phyloP scores from a whole-genome alignment of 1,139 yeast species.

The Protomyces gravidus region DNA sequence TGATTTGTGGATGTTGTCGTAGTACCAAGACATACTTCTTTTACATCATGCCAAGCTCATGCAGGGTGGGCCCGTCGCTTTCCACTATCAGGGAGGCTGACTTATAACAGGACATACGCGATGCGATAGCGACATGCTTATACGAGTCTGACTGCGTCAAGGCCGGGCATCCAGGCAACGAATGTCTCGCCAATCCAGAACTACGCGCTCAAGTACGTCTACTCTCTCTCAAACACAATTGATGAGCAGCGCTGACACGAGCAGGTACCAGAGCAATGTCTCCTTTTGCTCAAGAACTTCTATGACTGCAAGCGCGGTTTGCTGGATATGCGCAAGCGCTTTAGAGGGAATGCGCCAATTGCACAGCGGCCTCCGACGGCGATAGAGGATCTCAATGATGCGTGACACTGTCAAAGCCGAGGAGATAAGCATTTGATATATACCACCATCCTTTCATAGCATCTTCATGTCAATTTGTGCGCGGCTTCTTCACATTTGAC shows the following conservation, averaged over 20 bases:
- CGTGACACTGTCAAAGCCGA: background rate
- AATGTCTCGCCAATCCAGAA: conserved; percentile 78
- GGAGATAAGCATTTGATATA: background rate
- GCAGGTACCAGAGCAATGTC: conserved; percentile 81
- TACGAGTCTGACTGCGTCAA: conserved; percentile 29
- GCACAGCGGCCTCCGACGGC: conserved; percentile 25
- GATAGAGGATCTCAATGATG: background rate
- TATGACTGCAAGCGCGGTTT: conserved; percentile 50
- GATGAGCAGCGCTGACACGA: too few relatives aligned
- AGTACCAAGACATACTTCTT: too few relatives aligned
- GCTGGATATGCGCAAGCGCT: conserved; percentile 80
- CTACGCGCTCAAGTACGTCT: conserved; percentile 43
- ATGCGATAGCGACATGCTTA: conserved; percentile 27
- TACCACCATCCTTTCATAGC: background rate
- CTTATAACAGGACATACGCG: conserved; percentile 24
- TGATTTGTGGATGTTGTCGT: too few relatives aligned
- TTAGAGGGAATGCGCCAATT: conserved; percentile 84
- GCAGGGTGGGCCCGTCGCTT: background rate
- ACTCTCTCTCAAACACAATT: too few relatives aligned
- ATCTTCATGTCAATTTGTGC: too few relatives aligned
- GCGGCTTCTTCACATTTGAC: too few relatives aligned
- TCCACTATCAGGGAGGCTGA: too few relatives aligned
- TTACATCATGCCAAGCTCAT: background rate
- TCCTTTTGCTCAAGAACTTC: conserved; percentile 36
- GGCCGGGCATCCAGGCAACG: conserved; percentile 71